Evolutionary conservation across 2,329 filamentous ascomycete species (phyloP), one percentile per base, ranked within the genome.

Genomic region (Fusarium pseudocircinatum): DNA sequence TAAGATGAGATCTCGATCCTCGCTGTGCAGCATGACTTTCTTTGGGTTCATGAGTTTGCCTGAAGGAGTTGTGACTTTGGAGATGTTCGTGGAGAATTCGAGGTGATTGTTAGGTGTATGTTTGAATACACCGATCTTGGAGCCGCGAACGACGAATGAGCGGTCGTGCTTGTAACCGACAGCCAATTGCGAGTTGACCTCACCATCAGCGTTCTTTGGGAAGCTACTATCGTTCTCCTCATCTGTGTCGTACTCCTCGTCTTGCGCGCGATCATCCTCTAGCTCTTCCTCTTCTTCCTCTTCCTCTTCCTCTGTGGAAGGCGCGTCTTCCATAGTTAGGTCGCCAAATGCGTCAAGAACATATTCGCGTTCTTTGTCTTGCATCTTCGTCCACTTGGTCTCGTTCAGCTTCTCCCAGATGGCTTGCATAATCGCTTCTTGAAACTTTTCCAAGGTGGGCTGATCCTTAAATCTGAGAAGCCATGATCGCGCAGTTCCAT

Each of bases 71-170:
- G 95, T 92, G 57, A 99, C 94, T 83, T 97, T 97, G 69, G 94
- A 97, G 78, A 99, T 99, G 74, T 95, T 98, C 68, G 96, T 99
- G 18, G 94, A 94, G 82, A 98, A 99, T 81, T 98, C 94, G 22
- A 99, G 88, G 74, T 96, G 92, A 81, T 98, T 97, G 84, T 97
- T 94, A 2, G 91, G 87, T 0, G 95, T 97, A 80, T 99, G 96
- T 82, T 97, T 98, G 89, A 99, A 99, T 44, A 99, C 96, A 61
- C 96, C 96, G 81, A 99, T 99, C 88, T 98, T 98, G 77, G 95
- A 96, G 37, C 96, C 96, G 72, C 96, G 93, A 47, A 99, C 95
- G 63, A 99, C 96, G 77, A 98, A 99, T 0, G 96, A 98, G 67
- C 96, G 91, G 81, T 99, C 96, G 75, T 98, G 93, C 83, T 97